These are phyloP conservation scores for Diddensiella santjacobensis DNA, from an alignment of 805 yeast species.

Conservation along the genomic window DNA sequence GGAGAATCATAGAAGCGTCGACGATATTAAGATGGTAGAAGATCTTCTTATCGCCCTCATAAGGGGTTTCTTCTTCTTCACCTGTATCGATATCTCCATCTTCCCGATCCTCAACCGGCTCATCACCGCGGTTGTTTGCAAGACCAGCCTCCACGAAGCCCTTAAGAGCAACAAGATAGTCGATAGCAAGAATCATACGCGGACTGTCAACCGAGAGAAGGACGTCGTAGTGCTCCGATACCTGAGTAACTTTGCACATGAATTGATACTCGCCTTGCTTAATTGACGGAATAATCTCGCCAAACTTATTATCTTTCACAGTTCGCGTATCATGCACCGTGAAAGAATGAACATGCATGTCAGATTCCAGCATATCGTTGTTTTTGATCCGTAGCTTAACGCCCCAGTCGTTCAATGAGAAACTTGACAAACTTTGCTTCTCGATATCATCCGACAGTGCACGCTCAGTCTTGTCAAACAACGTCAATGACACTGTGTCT, in stretches of 20 bases:
- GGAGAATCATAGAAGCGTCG: constrained; percentile 69
- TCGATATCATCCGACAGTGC: constrained; percentile 27
- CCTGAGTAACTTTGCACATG: constrained; percentile 44
- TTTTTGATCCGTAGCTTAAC: constrained; percentile 48
- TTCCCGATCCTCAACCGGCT: constrained; percentile 11
- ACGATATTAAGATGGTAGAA: constrained; percentile 56
- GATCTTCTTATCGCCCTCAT: constrained; percentile 15
- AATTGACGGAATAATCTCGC: constrained; percentile 73
- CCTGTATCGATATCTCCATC: constrained; percentile 11
- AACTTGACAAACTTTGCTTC: constrained; percentile 43
- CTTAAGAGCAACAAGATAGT: constrained; percentile 75
- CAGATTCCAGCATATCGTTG: constrained; percentile 55
- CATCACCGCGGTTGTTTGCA: constrained; percentile 14
- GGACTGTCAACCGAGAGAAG: constrained; percentile 77
- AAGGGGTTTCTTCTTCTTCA: constrained; percentile 8
- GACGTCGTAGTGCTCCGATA: constrained; percentile 43
- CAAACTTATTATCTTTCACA: constrained; percentile 61
- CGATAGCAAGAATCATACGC: constrained; percentile 74
- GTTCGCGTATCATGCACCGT: constrained; percentile 71
- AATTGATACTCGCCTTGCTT: constrained; percentile 67
- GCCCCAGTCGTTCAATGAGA: constrained; percentile 59
- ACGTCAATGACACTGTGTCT: constrained; percentile 60
- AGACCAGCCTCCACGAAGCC: constrained; percentile 54
- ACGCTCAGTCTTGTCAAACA: constrained; percentile 29
- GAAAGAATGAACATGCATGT: constrained; percentile 65